Percentiles rank a stretch among this genome's conserved stretches.
phyloP scores from a whole-genome alignment of 305 asterid genomes.

The Lippia alba region DNA sequence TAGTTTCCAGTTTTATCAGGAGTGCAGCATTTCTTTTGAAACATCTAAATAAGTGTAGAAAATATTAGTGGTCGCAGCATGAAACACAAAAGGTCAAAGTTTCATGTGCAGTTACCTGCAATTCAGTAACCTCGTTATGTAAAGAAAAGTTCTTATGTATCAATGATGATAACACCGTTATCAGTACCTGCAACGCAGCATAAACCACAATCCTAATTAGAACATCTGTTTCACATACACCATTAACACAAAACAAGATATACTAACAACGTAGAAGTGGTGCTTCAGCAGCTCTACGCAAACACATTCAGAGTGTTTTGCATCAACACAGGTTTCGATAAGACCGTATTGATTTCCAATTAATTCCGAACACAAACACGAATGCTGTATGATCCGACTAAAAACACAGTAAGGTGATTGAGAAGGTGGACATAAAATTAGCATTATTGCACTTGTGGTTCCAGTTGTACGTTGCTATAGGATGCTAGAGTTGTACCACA shows the following conservation, averaged over 20 bases:
- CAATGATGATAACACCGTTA: slow-evolving; percentile 53
- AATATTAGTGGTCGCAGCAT: slow-evolving; percentile 11
- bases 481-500: background rate
- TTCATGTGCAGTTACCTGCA: slow-evolving; percentile 57
- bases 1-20: background rate
- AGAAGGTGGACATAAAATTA: slow-evolving; percentile 10
- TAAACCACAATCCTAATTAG: slow-evolving; percentile 18
- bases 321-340: background rate
- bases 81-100: slow-evolving; percentile 3
- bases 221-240: slow-evolving; percentile 7
- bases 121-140: slow-evolving; percentile 54
- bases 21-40: background rate
- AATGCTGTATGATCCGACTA: background rate
- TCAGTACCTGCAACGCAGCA: slow-evolving; percentile 60
- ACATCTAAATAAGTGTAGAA: background rate
- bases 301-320: slow-evolving; percentile 1
- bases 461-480: slow-evolving; percentile 16
- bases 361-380: background rate
- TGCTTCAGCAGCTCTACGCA: background rate
- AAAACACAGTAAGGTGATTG: background rate
- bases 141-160: slow-evolving; percentile 57
- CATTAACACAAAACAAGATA: background rate
- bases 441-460: slow-evolving; percentile 3
- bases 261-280: too few relatives aligned
- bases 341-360: background rate